phyloP scores from a whole-genome alignment of 352 stramenopile genomes.

The Phytophthora hybrid region DNA sequence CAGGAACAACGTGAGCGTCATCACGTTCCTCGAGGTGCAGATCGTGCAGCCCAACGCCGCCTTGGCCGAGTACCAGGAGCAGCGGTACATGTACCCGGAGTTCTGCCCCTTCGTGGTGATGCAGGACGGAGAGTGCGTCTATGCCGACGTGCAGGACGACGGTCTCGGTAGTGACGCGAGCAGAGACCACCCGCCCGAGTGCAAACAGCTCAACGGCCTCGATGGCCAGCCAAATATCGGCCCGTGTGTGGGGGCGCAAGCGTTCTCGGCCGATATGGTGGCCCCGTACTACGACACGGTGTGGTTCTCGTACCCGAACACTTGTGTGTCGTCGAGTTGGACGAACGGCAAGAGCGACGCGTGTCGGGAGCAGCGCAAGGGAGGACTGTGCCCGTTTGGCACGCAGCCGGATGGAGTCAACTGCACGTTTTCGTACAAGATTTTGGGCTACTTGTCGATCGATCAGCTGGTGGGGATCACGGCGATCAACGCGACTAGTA shows the following conservation, averaged over 20 bases:
- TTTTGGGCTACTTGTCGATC: constrained; percentile 68
- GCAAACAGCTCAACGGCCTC: constrained; percentile 72
- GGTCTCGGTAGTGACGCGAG: constrained; percentile 13
- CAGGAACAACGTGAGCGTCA: constrained; percentile 66
- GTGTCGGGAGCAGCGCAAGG: constrained; percentile 45
- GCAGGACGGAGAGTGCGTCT: constrained; percentile 60
- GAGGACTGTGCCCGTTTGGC: constrained; percentile 70
- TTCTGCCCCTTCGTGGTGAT: constrained; percentile 80
- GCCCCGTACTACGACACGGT: constrained; percentile 72
- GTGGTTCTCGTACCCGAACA: constrained; percentile 81
- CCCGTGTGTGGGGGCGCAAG: constrained; percentile 65
- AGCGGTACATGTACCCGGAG: constrained; percentile 70
- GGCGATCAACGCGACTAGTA: constrained; percentile 26
- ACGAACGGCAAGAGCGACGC: constrained; percentile 47
- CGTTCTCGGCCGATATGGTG: constrained; percentile 61
- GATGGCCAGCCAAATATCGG: constrained; percentile 63
- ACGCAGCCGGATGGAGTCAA: constrained; percentile 55
- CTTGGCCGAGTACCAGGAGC: constrained; percentile 68
- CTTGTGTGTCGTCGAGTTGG: constrained; percentile 68
- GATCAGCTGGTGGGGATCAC: constrained; percentile 81
- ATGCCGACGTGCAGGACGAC: constrained; percentile 36
- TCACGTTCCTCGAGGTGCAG: constrained; percentile 72
- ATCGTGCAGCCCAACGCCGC: constrained; percentile 65
- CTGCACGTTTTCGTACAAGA: constrained; percentile 66
- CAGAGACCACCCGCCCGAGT: constrained; percentile 47